phyloP scores from a whole-genome alignment of 164 flowering plant genomes.

The Nelumbo lutea region DNA sequence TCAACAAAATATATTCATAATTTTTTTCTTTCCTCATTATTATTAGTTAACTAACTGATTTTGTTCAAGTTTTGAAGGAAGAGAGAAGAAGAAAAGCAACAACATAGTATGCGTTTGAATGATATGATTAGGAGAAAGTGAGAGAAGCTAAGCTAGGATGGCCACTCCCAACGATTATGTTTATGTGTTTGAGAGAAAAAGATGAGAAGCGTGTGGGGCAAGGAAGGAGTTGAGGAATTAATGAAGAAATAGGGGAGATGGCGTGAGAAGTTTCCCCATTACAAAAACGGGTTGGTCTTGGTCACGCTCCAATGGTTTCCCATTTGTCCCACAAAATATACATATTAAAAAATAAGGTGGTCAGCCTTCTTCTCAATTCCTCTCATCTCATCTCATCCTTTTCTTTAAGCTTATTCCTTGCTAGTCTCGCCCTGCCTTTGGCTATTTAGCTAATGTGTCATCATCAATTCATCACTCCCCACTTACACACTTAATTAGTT shows the following conservation, averaged over 20 bases:
- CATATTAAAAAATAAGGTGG: too few relatives aligned
- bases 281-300: slow-evolving; percentile 29
- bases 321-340: neutral
- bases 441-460: too few relatives aligned
- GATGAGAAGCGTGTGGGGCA: slow-evolving; percentile 27
- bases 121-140: slow-evolving; percentile 11
- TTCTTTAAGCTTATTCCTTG: too few relatives aligned
- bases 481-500: too few relatives aligned
- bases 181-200: neutral
- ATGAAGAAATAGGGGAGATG: neutral
- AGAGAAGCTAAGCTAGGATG: slow-evolving; percentile 14
- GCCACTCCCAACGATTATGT: slow-evolving; percentile 34
- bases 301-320: slow-evolving; percentile 29
- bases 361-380: too few relatives aligned
- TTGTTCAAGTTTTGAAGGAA: neutral
- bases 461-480: too few relatives aligned
- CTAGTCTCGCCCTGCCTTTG: too few relatives aligned
- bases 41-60: neutral
- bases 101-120: neutral
- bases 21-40: neutral
- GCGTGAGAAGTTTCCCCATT: slow-evolving; percentile 7
- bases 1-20: neutral
- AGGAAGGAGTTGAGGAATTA: slow-evolving; percentile 18
- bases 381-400: too few relatives aligned
- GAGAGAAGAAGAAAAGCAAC: neutral